These are phyloP conservation scores for Xylariomycetidae sp. DNA, from an alignment of 2,329 filamentous ascomycete genomes.

Conservation along the genomic window DNA sequence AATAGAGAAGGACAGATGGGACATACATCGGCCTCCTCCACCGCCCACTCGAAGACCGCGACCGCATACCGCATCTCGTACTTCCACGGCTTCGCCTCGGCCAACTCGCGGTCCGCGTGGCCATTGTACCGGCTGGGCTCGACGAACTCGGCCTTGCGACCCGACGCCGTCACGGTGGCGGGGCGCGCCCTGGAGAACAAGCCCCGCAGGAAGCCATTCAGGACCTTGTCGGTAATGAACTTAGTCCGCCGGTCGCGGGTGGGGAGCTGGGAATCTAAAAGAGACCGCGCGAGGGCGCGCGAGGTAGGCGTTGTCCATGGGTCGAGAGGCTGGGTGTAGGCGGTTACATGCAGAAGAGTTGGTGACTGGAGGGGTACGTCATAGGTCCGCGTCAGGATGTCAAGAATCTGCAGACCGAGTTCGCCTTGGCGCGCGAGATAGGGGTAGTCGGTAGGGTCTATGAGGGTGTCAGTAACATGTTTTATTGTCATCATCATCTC, in stretches of 20 bases:
- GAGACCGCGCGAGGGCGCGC: constrained; percentile 6
- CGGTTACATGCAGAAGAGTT: constrained; percentile 26
- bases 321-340: constrained; percentile 21
- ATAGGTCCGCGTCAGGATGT: constrained; percentile 14
- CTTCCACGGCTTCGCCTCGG: constrained; percentile 57
- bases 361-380: constrained; percentile 9
- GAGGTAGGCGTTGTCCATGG: constrained; percentile 18
- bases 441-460: constrained; percentile 20
- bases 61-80: constrained; percentile 45
- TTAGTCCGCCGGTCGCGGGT: constrained; percentile 2
- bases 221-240: constrained; percentile 52
- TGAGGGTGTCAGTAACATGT: no score
- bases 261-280: constrained; percentile 14
- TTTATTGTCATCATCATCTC: no score
- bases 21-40: constrained; percentile 46
- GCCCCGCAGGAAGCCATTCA: constrained; percentile 60
- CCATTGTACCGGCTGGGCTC: constrained; percentile 32
- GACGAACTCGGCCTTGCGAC: constrained; percentile 47
- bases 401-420: constrained; percentile 20
- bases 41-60: constrained; percentile 57
- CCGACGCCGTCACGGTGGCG: constrained; percentile 49
- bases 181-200: constrained; percentile 58
- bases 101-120: constrained; percentile 32
- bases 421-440: constrained; percentile 15
- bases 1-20: constrained; percentile 38